These are phyloP conservation scores for Knoxia roxburghii DNA, from an alignment of 257 asterid genomes.

Conservation along the genomic window DNA sequence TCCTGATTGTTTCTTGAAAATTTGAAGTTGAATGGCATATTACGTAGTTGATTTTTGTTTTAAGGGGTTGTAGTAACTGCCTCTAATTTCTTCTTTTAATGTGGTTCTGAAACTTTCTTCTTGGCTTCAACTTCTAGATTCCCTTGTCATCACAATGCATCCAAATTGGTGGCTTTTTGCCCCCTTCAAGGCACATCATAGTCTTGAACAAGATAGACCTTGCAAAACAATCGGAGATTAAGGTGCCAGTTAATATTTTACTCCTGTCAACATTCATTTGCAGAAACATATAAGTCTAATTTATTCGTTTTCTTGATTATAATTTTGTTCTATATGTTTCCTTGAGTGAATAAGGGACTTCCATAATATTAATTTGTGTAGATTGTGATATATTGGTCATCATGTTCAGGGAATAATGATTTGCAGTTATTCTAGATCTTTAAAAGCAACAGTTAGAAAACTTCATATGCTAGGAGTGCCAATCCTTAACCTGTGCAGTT, in stretches of 20 bases:
- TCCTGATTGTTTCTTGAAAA: background rate
- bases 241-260: conserved; percentile 24
- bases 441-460: no score
- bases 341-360: no score
- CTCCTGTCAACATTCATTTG: background rate
- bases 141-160: conserved; percentile 61
- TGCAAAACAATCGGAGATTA: conserved; percentile 28
- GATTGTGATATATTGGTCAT: no score
- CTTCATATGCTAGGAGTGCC: no score
- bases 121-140: conserved; percentile 31
- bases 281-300: background rate
- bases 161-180: conserved; percentile 32
- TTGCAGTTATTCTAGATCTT: no score
- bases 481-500: no score
- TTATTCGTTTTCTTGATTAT: background rate
- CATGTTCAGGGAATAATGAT: no score
- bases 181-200: conserved; percentile 47
- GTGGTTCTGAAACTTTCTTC: background rate
- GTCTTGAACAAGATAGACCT: conserved; percentile 48
- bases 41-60: background rate
- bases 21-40: background rate
- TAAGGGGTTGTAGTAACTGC: background rate
- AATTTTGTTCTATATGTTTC: background rate
- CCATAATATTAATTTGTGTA: no score
- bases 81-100: background rate